Evolutionary conservation across 192 early-diverging fungal species (phyloP), one percentile per base, ranked within the genome.

Genomic region (Glomus cerebriforme): DNA sequence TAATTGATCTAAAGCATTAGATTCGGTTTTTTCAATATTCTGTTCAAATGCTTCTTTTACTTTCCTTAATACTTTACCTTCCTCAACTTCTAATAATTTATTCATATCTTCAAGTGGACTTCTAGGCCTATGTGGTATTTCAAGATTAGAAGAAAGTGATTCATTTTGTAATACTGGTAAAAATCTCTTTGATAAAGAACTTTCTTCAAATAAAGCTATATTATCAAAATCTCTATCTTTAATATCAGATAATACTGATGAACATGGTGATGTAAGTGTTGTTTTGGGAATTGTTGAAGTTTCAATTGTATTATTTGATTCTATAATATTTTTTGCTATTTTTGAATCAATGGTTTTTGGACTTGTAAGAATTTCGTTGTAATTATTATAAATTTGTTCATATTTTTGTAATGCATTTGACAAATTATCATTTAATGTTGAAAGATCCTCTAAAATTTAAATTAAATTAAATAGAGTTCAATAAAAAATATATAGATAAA

Each of bases 371-470:
- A 37, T 77, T n/a, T 32, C 49, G 59, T 76, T 63, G 59, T 34
- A 43, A 26, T 49, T 47, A 54, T 72, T 73, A 27, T 73, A 73
- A 22, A 58, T 13, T 19, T 58, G 54, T 12, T 17, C 37, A 58
- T 73, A 73, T 22, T 49, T 73, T 49, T 73, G 71, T 31, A 73
- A 49, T 54, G 45, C n/a, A 24, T 37, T 17, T 29, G 71, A 54
- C 22, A 73, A 31, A 19, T 34, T 26, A 73, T 73, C 71, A 31
- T 73, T 73, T 26, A 73, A 58, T 49, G 12, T 73, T 27, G 29
- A 58, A 49, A 73, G 71, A 2, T 58, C 45, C 6, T 49, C 71
- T 73, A 24, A 37, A 45, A 29, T 24, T 7, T 73, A 32, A 66
- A 66, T 27, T 73, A 32, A 66, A 66, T 27, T 19, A 32, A 27